These are phyloP conservation scores for Aureobasidium pullulans DNA, from an alignment of 2,329 filamentous ascomycete species.

Conservation along the genomic window DNA sequence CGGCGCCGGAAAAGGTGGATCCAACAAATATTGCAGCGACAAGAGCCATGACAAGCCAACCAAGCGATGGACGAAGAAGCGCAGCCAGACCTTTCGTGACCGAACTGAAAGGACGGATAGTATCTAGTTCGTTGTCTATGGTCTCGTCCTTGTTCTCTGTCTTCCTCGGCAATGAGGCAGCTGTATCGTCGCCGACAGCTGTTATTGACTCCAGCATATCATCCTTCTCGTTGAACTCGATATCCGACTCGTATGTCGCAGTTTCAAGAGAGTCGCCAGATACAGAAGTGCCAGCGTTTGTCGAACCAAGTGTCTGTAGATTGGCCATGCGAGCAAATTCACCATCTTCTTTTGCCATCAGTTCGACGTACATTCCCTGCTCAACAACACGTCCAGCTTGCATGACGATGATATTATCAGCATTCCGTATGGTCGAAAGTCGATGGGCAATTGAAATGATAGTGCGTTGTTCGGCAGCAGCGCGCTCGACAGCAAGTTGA, in stretches of 20 bases:
- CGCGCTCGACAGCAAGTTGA: slow-evolving; percentile 31
- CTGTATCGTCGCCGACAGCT: background rate
- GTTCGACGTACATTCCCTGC: slow-evolving; percentile 34
- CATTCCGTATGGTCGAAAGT: slow-evolving; percentile 35
- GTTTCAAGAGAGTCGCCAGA: background rate
- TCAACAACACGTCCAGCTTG: slow-evolving; percentile 36
- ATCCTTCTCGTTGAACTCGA: background rate
- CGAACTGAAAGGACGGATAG: background rate
- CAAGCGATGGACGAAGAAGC: background rate
- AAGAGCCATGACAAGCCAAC: background rate
- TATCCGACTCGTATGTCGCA: background rate
- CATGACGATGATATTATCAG: slow-evolving; percentile 41
- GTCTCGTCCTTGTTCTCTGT: background rate
- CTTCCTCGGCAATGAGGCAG: background rate
- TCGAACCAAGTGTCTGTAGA: background rate
- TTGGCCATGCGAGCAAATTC: background rate
- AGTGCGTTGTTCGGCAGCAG: slow-evolving; percentile 26
- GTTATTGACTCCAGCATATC: background rate
- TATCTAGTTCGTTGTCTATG: background rate
- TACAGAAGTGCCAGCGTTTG: background rate
- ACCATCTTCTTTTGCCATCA: slow-evolving; percentile 31
- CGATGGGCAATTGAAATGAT: slow-evolving; percentile 38
- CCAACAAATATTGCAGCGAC: background rate
- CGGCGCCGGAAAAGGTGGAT: background rate
- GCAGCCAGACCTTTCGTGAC: background rate